Evolutionary conservation across 1,284 basidiomycete genomes (phyloP).

Genomic region (Sporisorium exsertum): DNA sequence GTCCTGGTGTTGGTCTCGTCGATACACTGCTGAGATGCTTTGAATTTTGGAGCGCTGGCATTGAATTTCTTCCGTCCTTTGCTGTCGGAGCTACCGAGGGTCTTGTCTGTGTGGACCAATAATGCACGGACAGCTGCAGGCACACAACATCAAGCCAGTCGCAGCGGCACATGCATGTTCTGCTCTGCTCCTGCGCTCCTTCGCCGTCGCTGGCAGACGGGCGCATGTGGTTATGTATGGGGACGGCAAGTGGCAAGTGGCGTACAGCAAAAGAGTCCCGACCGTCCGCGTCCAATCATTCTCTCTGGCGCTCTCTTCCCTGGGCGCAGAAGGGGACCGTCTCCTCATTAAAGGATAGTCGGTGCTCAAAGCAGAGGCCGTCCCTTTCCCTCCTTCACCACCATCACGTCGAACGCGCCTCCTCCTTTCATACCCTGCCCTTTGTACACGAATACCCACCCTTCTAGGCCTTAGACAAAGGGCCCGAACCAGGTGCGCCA

Average conservation of each 20-base stretch:
- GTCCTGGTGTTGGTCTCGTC: constrained; percentile 1
- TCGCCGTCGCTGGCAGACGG: not conserved
- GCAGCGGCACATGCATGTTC: not conserved
- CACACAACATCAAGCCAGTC: not conserved
- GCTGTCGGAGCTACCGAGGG: constrained; percentile 12
- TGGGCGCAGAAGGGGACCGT: not conserved
- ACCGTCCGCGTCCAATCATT: not conserved
- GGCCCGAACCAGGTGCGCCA: constrained; percentile 2
- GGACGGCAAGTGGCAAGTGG: not conserved
- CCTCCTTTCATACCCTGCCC: not conserved
- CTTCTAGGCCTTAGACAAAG: not conserved
- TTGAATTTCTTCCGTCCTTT: not conserved
- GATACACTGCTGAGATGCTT: not conserved
- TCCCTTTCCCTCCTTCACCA: not conserved
- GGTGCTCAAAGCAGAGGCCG: not conserved
- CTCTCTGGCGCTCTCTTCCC: not conserved
- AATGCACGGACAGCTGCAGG: constrained; percentile 1
- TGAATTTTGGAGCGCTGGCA: constrained; percentile 16
- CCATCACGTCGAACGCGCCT: not conserved
- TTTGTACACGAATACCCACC: not conserved
- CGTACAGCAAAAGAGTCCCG: not conserved
- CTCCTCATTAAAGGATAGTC: not conserved
- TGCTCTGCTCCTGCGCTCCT: not conserved
- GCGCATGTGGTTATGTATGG: not conserved
- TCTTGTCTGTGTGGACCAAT: not conserved